Percentiles rank a stretch among this genome's conserved stretches.
Conservation (phyloP, 2,329 filamentous ascomycete genomes). For the Paraphoma chrysanthemicola region DNA sequence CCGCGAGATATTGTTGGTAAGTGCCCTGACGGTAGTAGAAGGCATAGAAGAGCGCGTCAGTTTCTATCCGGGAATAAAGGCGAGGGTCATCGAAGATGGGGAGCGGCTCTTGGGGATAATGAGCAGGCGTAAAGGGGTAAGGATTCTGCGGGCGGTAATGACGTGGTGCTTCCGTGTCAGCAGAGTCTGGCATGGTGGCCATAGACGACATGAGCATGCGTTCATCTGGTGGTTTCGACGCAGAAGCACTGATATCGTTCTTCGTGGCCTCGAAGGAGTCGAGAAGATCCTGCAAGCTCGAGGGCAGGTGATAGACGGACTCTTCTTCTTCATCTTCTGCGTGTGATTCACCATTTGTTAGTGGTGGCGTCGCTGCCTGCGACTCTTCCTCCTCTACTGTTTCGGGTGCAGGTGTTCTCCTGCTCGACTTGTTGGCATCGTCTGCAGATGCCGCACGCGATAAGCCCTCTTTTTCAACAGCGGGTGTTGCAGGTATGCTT, state of each 20-base stretch:
- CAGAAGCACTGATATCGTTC: slow-evolving; percentile 66
- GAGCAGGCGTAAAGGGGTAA: slow-evolving; percentile 74
- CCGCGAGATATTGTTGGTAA: slow-evolving; percentile 93
- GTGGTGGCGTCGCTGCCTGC: slow-evolving; percentile 44
- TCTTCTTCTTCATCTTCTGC: slow-evolving; percentile 69
- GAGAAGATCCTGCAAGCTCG: slow-evolving; percentile 86
- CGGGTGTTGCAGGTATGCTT: slow-evolving; percentile 55
- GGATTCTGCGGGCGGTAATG: slow-evolving; percentile 85
- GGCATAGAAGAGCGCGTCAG: slow-evolving; percentile 96
- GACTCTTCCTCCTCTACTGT: slow-evolving; percentile 43
- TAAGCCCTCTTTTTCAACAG: slow-evolving; percentile 52
- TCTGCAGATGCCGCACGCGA: slow-evolving; percentile 41
- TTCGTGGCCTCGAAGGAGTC: slow-evolving; percentile 89
- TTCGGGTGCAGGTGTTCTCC: slow-evolving; percentile 39
- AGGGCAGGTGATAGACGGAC: slow-evolving; percentile 90
- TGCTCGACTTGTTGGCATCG: slow-evolving; percentile 32
- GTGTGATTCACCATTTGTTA: slow-evolving; percentile 62
- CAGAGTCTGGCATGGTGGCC: slow-evolving; percentile 73
- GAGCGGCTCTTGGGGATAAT: slow-evolving; percentile 93
- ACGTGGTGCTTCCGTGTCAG: slow-evolving; percentile 81
- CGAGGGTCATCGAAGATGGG: slow-evolving; percentile 89
- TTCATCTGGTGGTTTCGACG: slow-evolving; percentile 69
- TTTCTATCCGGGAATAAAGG: slow-evolving; percentile 87
- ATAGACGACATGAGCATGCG: slow-evolving; percentile 80
- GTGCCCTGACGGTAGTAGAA: slow-evolving; percentile 99